phyloP scores from a whole-genome alignment of 768 basidiomycete species.

The Termitomyces sp. region DNA sequence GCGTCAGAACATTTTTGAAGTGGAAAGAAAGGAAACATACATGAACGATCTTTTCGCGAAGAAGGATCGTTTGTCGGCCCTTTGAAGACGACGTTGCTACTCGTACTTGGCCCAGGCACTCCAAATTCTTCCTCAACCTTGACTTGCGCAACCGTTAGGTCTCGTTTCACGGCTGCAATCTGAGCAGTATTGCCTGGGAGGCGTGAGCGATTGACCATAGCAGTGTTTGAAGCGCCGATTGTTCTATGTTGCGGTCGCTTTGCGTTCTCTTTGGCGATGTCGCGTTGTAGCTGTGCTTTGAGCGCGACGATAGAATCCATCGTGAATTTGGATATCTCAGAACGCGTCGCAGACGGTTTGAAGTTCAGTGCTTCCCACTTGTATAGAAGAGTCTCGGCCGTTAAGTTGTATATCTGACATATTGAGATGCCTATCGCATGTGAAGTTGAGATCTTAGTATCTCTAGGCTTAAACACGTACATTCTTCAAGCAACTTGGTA shows the following conservation, averaged over 20 bases:
- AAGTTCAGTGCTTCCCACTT: slow-evolving; percentile 64
- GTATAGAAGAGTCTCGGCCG: slow-evolving; percentile 48
- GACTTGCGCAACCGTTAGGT: slow-evolving; percentile 17
- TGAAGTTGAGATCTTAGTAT: not conserved
- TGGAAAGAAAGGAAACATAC: slow-evolving; percentile 33
- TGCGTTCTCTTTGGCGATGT: slow-evolving; percentile 27
- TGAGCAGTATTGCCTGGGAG: slow-evolving; percentile 23
- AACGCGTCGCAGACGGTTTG: slow-evolving; percentile 25
- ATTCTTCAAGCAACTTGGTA: slow-evolving; percentile 45
- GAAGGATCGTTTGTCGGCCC: slow-evolving; percentile 32
- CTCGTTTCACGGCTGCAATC: slow-evolving; percentile 11
- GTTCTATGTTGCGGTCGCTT: slow-evolving; percentile 26
- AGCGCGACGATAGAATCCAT: slow-evolving; percentile 46
- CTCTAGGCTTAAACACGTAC: slow-evolving; percentile 22
- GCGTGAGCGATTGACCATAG: slow-evolving; percentile 29
- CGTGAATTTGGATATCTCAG: slow-evolving; percentile 33
- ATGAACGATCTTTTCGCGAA: slow-evolving; percentile 44
- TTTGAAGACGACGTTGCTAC: slow-evolving; percentile 27
- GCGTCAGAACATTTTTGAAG: not conserved
- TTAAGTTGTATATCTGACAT: slow-evolving; percentile 56
- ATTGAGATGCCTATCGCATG: slow-evolving; percentile 50
- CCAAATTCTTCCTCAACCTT: slow-evolving; percentile 30
- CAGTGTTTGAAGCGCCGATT: slow-evolving; percentile 19
- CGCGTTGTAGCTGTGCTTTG: slow-evolving; percentile 44
- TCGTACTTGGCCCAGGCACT: slow-evolving; percentile 20